These are phyloP conservation scores for Tympanopsis confertula DNA, from an alignment of 2,329 filamentous ascomycete species.

Conservation along the genomic window DNA sequence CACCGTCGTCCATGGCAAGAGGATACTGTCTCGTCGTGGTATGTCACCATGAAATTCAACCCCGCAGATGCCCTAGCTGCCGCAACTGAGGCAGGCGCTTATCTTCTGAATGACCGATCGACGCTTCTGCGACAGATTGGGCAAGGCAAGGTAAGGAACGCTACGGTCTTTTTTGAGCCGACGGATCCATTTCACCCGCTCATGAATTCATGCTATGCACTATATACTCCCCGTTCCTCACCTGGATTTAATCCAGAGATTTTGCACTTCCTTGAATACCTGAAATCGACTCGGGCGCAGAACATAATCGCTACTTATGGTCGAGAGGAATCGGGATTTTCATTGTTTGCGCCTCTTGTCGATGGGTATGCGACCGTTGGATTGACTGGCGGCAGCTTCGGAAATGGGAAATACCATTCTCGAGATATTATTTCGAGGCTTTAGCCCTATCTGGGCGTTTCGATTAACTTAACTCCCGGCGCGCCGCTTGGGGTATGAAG, in stretches of 20 bases:
- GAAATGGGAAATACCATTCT: too few relatives aligned
- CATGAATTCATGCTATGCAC: conserved; percentile 5
- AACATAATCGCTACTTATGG: too few relatives aligned
- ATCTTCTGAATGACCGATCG: conserved; percentile 5
- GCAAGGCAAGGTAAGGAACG: conserved; percentile 2
- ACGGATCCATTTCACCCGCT: conserved; percentile 2
- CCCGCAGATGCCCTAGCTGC: conserved; percentile 4
- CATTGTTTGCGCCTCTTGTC: too few relatives aligned
- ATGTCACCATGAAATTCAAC: conserved; percentile 3
- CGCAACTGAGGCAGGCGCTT: conserved; percentile 3
- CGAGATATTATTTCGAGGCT: too few relatives aligned
- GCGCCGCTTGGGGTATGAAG: too few relatives aligned
- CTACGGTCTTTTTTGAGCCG: conserved; percentile 5
- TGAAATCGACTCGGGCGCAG: too few relatives aligned
- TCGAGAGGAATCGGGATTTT: too few relatives aligned
- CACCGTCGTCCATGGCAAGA: conserved; percentile 3
- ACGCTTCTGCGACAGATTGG: conserved; percentile 5
- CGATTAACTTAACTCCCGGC: too few relatives aligned
- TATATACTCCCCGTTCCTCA: conserved; percentile 1
- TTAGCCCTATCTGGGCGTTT: too few relatives aligned
- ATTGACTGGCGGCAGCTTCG: too few relatives aligned
- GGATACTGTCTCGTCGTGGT: conserved; percentile 1
- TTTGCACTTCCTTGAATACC: conserved; percentile 3
- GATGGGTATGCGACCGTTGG: too few relatives aligned
- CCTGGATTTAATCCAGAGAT: too few relatives aligned